Conservation (phyloP, 305 asterid species). For the Fraxinus nigra region DNA sequence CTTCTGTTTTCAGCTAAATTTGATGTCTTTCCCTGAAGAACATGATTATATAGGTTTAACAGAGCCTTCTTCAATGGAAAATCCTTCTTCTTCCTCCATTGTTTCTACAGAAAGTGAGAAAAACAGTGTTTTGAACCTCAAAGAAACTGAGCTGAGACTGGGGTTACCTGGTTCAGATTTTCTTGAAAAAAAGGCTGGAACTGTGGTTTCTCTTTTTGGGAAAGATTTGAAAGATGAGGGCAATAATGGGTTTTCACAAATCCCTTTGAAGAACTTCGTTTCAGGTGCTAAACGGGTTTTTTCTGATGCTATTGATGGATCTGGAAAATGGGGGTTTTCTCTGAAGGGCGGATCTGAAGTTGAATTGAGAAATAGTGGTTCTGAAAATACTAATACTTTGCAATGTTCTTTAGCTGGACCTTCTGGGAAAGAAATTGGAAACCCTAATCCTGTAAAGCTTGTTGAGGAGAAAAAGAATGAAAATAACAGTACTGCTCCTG, state of each 20-base stretch:
- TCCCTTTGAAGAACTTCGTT: constrained; percentile 36
- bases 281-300: constrained; percentile 73
- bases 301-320: constrained; percentile 65
- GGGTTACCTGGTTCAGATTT: constrained; percentile 77
- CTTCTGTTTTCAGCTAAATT: constrained; percentile 15
- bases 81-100: constrained; percentile 18
- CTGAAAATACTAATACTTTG: constrained; percentile 9
- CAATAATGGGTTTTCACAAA: constrained; percentile 25
- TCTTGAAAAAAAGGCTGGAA: constrained; percentile 41
- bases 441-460: constrained; percentile 20
- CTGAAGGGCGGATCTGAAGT: constrained; percentile 54
- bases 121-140: constrained; percentile 35
- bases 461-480: constrained; percentile 40
- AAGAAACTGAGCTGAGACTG: constrained; percentile 76
- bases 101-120: constrained; percentile 11
- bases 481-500: constrained; percentile 35
- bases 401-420: constrained; percentile 18
- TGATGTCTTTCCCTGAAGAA: not conserved
- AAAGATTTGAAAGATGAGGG: constrained; percentile 47
- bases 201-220: constrained; percentile 54
- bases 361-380: constrained; percentile 29
- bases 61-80: constrained; percentile 39
- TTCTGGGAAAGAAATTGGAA: constrained; percentile 26
- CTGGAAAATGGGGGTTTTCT: constrained; percentile 60
- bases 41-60: constrained; percentile 1